These are phyloP conservation scores for Solanum dulcamara DNA, from an alignment of 257 asterid species.

Conservation along the genomic window DNA sequence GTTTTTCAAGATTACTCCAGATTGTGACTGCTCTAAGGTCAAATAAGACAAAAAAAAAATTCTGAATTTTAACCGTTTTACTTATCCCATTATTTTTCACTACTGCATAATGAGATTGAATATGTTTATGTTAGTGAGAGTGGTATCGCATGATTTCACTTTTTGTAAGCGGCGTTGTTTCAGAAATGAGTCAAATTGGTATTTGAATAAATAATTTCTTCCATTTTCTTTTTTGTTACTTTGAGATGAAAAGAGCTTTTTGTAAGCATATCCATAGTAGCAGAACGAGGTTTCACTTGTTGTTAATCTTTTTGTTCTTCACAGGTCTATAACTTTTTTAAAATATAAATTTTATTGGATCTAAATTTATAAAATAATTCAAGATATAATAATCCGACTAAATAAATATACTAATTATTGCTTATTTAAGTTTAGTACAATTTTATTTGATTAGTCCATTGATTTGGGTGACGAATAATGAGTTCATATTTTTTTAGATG, in stretches of 20 bases:
- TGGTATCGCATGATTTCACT: neutral
- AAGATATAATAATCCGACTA: neutral
- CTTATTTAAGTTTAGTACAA: neutral
- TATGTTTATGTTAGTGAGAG: neutral
- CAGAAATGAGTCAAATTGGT: neutral
- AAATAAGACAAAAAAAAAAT: too few relatives aligned
- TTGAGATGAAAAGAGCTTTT: neutral
- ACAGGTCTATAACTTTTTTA: too few relatives aligned
- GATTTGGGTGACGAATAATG: neutral
- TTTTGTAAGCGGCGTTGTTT: neutral
- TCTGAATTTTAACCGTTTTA: too few relatives aligned
- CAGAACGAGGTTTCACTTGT: neutral
- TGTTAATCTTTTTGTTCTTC: neutral
- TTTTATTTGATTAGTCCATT: neutral
- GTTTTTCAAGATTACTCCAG: neutral
- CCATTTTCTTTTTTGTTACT: neutral
- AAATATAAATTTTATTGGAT: too few relatives aligned
- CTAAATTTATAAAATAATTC: too few relatives aligned
- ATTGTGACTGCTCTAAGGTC: slow-evolving; percentile 7
- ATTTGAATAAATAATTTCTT: neutral
- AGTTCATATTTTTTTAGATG: neutral
- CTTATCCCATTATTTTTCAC: neutral
- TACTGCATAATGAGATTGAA: neutral
- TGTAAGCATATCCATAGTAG: neutral
- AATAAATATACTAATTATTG: neutral